phyloP scores from a whole-genome alignment of 495 filamentous ascomycete genomes.

The Schizothecium vesticola region DNA sequence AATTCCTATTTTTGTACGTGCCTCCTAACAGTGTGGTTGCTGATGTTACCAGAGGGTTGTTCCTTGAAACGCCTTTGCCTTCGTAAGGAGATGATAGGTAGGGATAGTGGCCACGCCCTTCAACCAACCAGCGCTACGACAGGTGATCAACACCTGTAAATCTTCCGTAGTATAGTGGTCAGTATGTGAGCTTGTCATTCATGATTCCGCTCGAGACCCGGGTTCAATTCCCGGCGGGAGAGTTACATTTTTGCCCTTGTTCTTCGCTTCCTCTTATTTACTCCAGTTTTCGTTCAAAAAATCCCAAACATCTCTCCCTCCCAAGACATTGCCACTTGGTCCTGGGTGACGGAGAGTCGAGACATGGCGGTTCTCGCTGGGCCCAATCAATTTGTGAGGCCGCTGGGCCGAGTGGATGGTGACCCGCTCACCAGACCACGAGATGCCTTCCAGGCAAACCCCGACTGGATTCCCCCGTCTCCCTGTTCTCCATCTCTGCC shows the following conservation, averaged over 20 bases:
- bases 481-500: background rate
- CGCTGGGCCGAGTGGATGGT: background rate
- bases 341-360: background rate
- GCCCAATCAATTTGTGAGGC: background rate
- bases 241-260: constrained; percentile 14
- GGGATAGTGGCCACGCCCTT: background rate
- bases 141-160: constrained; percentile 19
- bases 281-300: background rate
- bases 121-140: constrained; percentile 18
- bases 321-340: background rate
- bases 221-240: constrained; percentile 31
- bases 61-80: too few species aligned
- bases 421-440: constrained; percentile 6
- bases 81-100: background rate
- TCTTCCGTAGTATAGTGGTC: constrained; percentile 32
- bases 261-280: background rate
- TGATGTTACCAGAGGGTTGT: background rate
- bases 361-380: background rate
- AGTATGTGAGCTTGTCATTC: constrained; percentile 29
- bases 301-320: background rate
- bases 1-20: background rate
- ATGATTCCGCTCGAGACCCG: constrained; percentile 24
- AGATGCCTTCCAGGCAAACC: constrained; percentile 5
- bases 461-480: background rate
- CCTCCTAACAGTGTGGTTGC: background rate